These are phyloP conservation scores for Tulasnella sp. DNA, from an alignment of 768 basidiomycete species.

Conservation along the genomic window DNA sequence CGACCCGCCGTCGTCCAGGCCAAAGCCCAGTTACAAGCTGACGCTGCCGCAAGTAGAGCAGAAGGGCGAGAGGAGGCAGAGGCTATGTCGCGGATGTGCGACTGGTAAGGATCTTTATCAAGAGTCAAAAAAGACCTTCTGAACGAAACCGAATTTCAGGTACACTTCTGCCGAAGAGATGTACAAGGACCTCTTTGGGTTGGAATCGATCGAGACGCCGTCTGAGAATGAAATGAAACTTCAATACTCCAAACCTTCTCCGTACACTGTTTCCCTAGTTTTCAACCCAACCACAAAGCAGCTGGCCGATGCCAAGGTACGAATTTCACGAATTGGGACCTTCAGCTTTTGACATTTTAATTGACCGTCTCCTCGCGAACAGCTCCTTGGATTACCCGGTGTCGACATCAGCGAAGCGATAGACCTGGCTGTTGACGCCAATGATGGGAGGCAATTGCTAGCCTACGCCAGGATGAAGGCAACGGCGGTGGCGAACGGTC, in stretches of 20 bases:
- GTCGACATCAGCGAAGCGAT: background rate
- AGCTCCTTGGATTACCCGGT: conserved; percentile 10
- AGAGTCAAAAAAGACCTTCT: background rate
- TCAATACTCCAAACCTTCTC: background rate
- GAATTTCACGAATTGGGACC: background rate
- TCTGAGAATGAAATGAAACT: conserved; percentile 18
- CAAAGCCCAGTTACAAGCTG: conserved; percentile 11
- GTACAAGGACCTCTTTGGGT: conserved; percentile 10
- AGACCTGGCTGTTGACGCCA: background rate
- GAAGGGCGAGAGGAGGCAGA: conserved; percentile 5
- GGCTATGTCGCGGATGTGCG: conserved; percentile 13
- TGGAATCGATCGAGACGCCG: background rate
- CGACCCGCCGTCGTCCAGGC: conserved; percentile 9
- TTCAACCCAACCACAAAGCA: conserved; percentile 14
- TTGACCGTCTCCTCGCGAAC: background rate
- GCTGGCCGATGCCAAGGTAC: conserved; percentile 16
- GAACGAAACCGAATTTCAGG: background rate
- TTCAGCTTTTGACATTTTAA: background rate
- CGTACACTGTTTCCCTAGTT: conserved; percentile 11
- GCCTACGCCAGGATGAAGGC: conserved; percentile 2
- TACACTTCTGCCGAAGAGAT: conserved; percentile 16
- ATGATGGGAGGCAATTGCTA: conserved; percentile 7
- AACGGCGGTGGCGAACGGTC: background rate
- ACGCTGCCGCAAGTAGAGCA: background rate
- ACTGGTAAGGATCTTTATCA: background rate